Percentiles rank a stretch among this genome's conserved stretches.
Conservation (phyloP, 2,329 filamentous ascomycete genomes). For the Colletotrichum nymphaeae region DNA sequence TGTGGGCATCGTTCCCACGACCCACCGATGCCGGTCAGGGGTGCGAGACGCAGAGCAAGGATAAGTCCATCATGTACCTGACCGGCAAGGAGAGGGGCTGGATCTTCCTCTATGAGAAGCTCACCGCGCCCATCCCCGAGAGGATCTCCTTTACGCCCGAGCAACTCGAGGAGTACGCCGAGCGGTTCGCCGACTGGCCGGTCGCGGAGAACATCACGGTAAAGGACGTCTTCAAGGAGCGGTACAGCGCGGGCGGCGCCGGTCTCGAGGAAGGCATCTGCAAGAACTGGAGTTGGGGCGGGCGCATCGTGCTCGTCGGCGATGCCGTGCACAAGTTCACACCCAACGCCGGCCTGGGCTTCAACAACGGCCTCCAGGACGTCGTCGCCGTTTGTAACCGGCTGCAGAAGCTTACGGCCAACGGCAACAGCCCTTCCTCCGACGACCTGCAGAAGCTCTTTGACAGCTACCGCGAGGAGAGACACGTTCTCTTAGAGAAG, state of each 20-base stretch:
- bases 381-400: conserved; percentile 43
- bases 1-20: conserved; percentile 48
- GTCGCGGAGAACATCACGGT: conserved; percentile 42
- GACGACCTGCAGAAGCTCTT: conserved; percentile 29
- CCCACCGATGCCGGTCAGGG: conserved; percentile 39
- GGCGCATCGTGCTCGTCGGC: conserved; percentile 48
- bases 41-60: conserved; percentile 45
- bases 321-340: conserved; percentile 53
- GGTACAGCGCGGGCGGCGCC: conserved; percentile 42
- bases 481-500: conserved; percentile 27
- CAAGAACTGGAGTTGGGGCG: conserved; percentile 47
- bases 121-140: conserved; percentile 40
- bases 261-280: conserved; percentile 52
- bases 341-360: conserved; percentile 47
- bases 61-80: conserved; percentile 43
- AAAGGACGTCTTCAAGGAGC: conserved; percentile 43
- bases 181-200: conserved; percentile 42
- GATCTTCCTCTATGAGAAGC: conserved; percentile 47
- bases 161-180: conserved; percentile 41
- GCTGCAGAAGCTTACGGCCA: conserved; percentile 32
- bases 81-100: conserved; percentile 43
- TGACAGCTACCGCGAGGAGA: conserved; percentile 36
- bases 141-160: conserved; percentile 39
- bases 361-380: conserved; percentile 50
- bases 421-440: background rate